Evolutionary conservation across 2,329 filamentous ascomycete genomes (phyloP).

Genomic region (Sporothrix protearum): DNA sequence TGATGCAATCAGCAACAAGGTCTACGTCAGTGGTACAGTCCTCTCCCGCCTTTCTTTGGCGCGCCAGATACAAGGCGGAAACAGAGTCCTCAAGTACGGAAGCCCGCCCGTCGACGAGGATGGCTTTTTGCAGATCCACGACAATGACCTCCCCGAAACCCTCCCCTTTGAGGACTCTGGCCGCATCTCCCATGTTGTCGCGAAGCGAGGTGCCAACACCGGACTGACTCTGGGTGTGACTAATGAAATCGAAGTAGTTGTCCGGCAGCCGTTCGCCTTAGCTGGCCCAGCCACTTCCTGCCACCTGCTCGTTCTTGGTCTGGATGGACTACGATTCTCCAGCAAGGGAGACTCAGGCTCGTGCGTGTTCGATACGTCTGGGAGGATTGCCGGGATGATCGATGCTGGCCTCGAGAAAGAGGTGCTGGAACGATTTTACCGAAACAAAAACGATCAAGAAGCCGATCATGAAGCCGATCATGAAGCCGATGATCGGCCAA

Average conservation of each 20-base stretch:
- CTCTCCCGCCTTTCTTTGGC: too few relatives aligned
- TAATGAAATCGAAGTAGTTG: not conserved
- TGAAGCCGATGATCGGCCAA: too few relatives aligned
- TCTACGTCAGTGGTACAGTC: not conserved
- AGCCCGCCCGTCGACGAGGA: not conserved
- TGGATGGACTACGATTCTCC: not conserved
- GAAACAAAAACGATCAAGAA: too few relatives aligned
- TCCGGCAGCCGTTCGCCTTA: not conserved
- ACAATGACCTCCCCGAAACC: not conserved
- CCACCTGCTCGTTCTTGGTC: not conserved
- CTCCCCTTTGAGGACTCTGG: not conserved
- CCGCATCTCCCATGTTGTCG: not conserved
- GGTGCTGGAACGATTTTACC: too few relatives aligned
- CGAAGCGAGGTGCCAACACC: not conserved
- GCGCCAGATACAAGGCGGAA: not conserved
- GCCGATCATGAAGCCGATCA: not conserved
- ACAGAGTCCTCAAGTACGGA: too few relatives aligned
- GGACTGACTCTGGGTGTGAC: not conserved
- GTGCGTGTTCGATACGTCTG: not conserved
- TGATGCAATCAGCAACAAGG: not conserved
- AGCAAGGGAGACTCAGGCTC: not conserved
- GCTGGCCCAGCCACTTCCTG: not conserved
- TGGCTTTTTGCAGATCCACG: not conserved
- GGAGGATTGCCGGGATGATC: too few relatives aligned
- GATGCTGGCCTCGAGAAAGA: too few relatives aligned